Evolutionary conservation across 1,139 yeast genomes (phyloP), one percentile per base, ranked within the genome.

Genomic region (Yamadazyma oceani): DNA sequence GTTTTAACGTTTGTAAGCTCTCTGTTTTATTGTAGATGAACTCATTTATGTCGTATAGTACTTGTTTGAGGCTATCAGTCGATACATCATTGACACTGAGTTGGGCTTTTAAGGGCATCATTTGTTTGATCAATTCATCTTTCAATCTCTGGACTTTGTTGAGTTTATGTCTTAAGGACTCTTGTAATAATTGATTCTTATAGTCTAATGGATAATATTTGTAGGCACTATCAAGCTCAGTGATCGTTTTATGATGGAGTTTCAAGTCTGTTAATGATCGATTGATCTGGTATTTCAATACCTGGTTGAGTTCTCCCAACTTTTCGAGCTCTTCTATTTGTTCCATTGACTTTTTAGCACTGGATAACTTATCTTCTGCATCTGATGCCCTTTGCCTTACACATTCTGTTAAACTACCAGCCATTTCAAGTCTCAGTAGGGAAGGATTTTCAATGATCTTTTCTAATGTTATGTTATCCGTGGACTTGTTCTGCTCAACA

Each of bases 91-190:
- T 21, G 19, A 11, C 5, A 11, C 16, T 21, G n/a, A 27, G 6
- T 16, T 16, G 30, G 2, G 61, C 58, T 35, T 62, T 62, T 9
- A 62, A 40, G 2, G 66, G 62, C 51, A 62, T 54, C 46, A 62
- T 44, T 26, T 43, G 32, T n/a, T 44, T 31, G 7, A 51, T 41
- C 11, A 60, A 36, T 23, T 53, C 40, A 21, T 53, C 49, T 40
- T 57, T 57, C 9, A 54, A 43, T 5, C 40, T 32, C 30, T 48
- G 40, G 7, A 60, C 48, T 5, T 40, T 37, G 2, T 37, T 27
- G 13, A 58, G 40, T 36, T 59, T 60, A 15, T 29, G 39, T 9
- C 65, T 49, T 12, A 62, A 34, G 7, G 37, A 42, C 1, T 27
- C 49, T 42, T 51, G 57, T 27, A 57, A 38, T 9, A 41, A 26